Base-by-base conservation (phyloP, 805 yeast species). In the Cyberlindnera subsufficiens region DNA sequence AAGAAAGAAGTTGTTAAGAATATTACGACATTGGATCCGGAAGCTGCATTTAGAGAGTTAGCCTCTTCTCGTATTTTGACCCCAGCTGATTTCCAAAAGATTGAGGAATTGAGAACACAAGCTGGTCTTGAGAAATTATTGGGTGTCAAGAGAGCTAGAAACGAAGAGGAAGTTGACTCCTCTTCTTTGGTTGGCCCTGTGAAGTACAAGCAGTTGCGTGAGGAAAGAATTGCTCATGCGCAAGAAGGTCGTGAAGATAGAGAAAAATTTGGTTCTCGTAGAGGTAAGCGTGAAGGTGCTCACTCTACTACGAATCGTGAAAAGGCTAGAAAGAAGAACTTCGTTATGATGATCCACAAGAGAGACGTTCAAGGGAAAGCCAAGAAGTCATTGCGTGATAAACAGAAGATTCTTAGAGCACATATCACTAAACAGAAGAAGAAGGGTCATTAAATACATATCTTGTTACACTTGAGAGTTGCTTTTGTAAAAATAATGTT, bases 271-370 rank as follows among this genome's bases (percentile, higher is more conserved):
- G 96, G 97, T 20, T 85, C 96, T 16, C 78, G 82, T 61, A 86
- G 79, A 69, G 95, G 96, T 58, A 82, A 82, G 65, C 78, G 78
- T 47, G 83, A 80, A 19, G 75, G 75, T 42, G 72, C 77, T 15
- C 97, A 84, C 61, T 86, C 96, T 25, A 90, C 98, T 10, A 93
- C 99, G 3, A 93, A 93, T 65, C 80, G 80, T 66, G 97, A 95
- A 67, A 93, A 93, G 78, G 95, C 89, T 19, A 78, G 98, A 65
- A 88, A 88, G 88, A 93, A 93, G 96, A 93, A 93, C 68, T 93
- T 89, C 61, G 91, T 93, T 61, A 93, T 93, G 99, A 86, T 86
- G 91, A 86, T 93, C 54, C 99, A 93, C 67, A 93, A 91, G 70
- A 80, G 80, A 57, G 81, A 86, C 39, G 98, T 93, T 32, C 95